A percentile compares a stretch with the other conserved stretches of the same genome.
These are phyloP conservation scores for Penicillium sp. DNA, from an alignment of 2,329 filamentous ascomycete species.

Conservation along the genomic window DNA sequence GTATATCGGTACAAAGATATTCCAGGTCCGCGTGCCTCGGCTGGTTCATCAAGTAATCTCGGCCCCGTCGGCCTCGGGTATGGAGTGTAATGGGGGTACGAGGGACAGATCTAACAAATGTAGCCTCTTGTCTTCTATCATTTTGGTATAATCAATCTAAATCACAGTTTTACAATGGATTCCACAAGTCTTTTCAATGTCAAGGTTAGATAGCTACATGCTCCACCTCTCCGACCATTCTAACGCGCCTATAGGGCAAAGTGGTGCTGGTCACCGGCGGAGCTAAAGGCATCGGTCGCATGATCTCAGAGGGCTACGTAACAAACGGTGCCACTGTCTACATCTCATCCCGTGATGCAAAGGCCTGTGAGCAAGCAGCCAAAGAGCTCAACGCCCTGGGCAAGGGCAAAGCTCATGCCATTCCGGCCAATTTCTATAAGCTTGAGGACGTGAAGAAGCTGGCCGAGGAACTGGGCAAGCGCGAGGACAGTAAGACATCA, in stretches of 20 bases:
- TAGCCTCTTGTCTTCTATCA: neutral
- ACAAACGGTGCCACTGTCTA: slow-evolving; percentile 53
- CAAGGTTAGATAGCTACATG: slow-evolving; percentile 46
- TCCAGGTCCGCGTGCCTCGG: slow-evolving; percentile 26
- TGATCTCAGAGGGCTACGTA: slow-evolving; percentile 54
- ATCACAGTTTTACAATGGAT: slow-evolving; percentile 46
- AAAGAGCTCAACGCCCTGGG: slow-evolving; percentile 50
- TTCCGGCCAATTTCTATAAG: slow-evolving; percentile 52
- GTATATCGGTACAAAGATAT: slow-evolving; percentile 10
- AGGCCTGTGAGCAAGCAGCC: slow-evolving; percentile 47
- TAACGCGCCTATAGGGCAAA: slow-evolving; percentile 33
- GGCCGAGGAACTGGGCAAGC: slow-evolving; percentile 48
- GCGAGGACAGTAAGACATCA: slow-evolving; percentile 57
- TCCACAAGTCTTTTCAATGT: slow-evolving; percentile 56
- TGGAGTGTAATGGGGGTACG: slow-evolving; percentile 9
- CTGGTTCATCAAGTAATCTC: slow-evolving; percentile 13
- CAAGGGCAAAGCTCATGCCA: slow-evolving; percentile 50
- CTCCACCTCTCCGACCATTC: slow-evolving; percentile 49
- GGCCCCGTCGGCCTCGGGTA: slow-evolving; percentile 28
- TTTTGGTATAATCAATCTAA: neutral
- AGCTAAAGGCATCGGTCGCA: slow-evolving; percentile 52
- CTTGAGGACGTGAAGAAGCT: slow-evolving; percentile 50
- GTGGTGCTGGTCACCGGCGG: slow-evolving; percentile 52
- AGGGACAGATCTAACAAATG: slow-evolving; percentile 6
- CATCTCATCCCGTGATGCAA: slow-evolving; percentile 53